Percentiles rank a stretch among this genome's conserved stretches.
These are phyloP conservation scores for Ophiobolus disseminans DNA, from an alignment of 2,329 filamentous ascomycete species.

Conservation along the genomic window DNA sequence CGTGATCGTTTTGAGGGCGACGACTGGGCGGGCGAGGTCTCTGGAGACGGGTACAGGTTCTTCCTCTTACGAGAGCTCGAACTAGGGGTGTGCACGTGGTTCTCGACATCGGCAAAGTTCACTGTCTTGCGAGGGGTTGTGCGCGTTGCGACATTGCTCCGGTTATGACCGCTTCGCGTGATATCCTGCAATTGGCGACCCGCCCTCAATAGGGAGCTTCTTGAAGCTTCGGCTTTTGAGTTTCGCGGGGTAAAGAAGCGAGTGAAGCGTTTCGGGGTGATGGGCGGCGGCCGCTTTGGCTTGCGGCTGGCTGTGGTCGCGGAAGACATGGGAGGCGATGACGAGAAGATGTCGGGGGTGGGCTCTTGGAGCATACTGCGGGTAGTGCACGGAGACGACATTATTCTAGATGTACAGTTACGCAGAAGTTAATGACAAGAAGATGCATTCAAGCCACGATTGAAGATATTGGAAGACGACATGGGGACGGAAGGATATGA, in stretches of 20 bases:
- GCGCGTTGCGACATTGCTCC: constrained; percentile 34
- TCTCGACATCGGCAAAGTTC: constrained; percentile 47
- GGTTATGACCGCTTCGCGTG: constrained; percentile 55
- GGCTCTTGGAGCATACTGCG: constrained; percentile 38
- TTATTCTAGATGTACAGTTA: constrained; percentile 17
- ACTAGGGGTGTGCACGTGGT: constrained; percentile 40
- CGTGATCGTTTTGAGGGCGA: constrained; percentile 51
- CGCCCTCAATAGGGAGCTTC: constrained; percentile 45
- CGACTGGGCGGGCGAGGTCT: constrained; percentile 50
- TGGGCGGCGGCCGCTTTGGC: constrained; percentile 56
- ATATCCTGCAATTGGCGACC: constrained; percentile 59
- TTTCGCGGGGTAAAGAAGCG: constrained; percentile 59
- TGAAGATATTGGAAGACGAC: constrained; percentile 3
- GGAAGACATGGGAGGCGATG: constrained; percentile 45
- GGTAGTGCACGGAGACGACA: constrained; percentile 37
- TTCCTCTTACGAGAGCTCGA: constrained; percentile 47
- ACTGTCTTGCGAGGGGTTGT: constrained; percentile 49
- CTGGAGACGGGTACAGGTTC: constrained; percentile 49
- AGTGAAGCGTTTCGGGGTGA: constrained; percentile 60
- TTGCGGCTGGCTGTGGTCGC: constrained; percentile 44
- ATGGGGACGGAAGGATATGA: constrained; percentile 14
- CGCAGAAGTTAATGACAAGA: constrained; percentile 10
- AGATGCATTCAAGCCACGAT: constrained; percentile 5
- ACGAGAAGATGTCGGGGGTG: constrained; percentile 47
- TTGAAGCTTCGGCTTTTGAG: constrained; percentile 40